phyloP scores from a whole-genome alignment of 75 land plant species.

The Isoetes taiwanensis region DNA sequence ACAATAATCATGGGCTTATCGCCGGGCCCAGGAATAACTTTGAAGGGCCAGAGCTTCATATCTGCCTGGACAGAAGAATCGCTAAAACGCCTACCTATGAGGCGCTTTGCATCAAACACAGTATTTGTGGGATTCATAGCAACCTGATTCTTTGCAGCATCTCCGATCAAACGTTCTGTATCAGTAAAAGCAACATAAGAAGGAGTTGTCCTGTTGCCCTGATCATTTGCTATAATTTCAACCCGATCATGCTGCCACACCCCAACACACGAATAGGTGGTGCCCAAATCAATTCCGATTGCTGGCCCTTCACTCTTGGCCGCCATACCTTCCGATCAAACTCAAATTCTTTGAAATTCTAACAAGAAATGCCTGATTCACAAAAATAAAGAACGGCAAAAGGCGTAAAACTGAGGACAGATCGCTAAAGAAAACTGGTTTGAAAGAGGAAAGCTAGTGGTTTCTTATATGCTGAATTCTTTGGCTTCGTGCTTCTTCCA shows the following conservation, averaged over 20 bases:
- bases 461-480: no score
- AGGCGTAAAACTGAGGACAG: no score
- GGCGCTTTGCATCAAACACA: not conserved
- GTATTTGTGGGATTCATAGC: constrained; percentile 14
- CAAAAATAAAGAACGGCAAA: no score
- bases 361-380: no score
- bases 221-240: constrained; percentile 22
- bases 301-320: constrained; percentile 59
- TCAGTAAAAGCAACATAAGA: constrained; percentile 22
- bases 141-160: constrained; percentile 11
- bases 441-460: no score
- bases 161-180: constrained; percentile 15
- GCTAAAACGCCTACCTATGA: constrained; percentile 19
- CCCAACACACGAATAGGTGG: constrained; percentile 68
- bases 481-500: no score
- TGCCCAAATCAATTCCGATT: constrained; percentile 63
- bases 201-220: constrained; percentile 7
- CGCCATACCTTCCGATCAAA: no score
- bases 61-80: constrained; percentile 21
- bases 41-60: constrained; percentile 23
- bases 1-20: constrained; percentile 14
- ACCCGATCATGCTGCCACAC: constrained; percentile 83
- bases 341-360: no score
- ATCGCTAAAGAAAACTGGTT: no score
- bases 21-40: constrained; percentile 11